Evolutionary conservation across 2,329 filamentous ascomycete genomes (phyloP).

Genomic region (Knoxdaviesia proteae): DNA sequence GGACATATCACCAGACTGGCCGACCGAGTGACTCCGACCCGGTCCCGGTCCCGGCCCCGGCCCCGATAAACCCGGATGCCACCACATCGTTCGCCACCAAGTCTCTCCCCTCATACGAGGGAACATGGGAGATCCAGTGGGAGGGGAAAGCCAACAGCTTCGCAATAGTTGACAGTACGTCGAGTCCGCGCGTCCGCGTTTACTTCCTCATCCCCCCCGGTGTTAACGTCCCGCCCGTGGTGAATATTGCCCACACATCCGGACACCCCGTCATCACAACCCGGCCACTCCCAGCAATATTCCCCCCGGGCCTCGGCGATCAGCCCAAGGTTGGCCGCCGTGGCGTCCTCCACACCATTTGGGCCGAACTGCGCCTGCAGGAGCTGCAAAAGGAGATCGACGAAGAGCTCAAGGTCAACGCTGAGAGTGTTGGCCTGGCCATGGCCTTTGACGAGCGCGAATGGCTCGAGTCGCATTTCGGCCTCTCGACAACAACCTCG

Average conservation of each 20-base stretch:
- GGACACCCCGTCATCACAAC: conserved; percentile 23
- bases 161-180: conserved; percentile 21
- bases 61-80: too few relatives aligned
- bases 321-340: conserved; percentile 49
- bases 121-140: conserved; percentile 59
- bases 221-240: conserved; percentile 46
- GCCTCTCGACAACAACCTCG: conserved; percentile 17
- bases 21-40: too few relatives aligned
- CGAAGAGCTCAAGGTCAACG: conserved; percentile 49
- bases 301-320: conserved; percentile 51
- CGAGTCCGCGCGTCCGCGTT: conserved; percentile 33
- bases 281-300: conserved; percentile 73
- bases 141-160: conserved; percentile 46
- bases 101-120: neutral
- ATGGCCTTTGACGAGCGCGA: conserved; percentile 69
- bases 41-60: too few relatives aligned
- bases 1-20: too few relatives aligned
- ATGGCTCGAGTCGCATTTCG: conserved; percentile 73
- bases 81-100: too few relatives aligned
- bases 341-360: conserved; percentile 73
- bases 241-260: conserved; percentile 36
- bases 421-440: conserved; percentile 62
- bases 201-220: conserved; percentile 68
- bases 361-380: conserved; percentile 65
- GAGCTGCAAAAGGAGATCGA: conserved; percentile 61